These are phyloP conservation scores for Thielaviopsis populi DNA, from an alignment of 2,329 filamentous ascomycete species.

Conservation along the genomic window DNA sequence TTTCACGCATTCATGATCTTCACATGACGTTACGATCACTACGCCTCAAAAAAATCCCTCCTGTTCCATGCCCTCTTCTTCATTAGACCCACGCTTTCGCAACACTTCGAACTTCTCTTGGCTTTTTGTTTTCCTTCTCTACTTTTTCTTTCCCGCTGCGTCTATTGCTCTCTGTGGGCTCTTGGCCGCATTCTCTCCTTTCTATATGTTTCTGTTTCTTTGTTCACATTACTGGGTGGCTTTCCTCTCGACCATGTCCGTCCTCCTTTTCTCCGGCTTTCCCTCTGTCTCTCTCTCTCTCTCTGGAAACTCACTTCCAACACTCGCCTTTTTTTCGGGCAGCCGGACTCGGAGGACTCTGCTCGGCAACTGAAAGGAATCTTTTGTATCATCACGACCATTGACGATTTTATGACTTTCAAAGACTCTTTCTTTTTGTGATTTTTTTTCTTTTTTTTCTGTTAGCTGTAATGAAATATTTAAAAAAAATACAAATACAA, in stretches of 20 bases:
- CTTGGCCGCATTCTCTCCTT: neutral
- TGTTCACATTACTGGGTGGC: conserved; percentile 1
- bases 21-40: conserved; percentile 2
- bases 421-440: neutral
- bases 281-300: neutral
- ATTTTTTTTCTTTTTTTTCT: neutral
- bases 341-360: neutral
- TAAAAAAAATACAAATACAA: too few species aligned
- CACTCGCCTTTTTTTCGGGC: too few species aligned
- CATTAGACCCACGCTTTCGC: conserved; percentile 1
- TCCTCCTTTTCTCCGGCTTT: neutral
- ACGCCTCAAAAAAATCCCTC: neutral
- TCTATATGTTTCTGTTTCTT: conserved; percentile 2
- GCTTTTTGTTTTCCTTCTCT: neutral
- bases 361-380: neutral
- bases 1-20: neutral
- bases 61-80: neutral
- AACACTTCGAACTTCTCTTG: neutral
- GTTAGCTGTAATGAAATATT: neutral
- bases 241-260: conserved; percentile 1
- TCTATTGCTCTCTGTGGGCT: neutral
- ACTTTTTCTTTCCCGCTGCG: neutral
- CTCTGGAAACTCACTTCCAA: neutral
- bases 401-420: conserved; percentile 13
- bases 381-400: conserved; percentile 9